phyloP scores from a whole-genome alignment of 495 filamentous ascomycete species.

The Penicillium paxilli region DNA sequence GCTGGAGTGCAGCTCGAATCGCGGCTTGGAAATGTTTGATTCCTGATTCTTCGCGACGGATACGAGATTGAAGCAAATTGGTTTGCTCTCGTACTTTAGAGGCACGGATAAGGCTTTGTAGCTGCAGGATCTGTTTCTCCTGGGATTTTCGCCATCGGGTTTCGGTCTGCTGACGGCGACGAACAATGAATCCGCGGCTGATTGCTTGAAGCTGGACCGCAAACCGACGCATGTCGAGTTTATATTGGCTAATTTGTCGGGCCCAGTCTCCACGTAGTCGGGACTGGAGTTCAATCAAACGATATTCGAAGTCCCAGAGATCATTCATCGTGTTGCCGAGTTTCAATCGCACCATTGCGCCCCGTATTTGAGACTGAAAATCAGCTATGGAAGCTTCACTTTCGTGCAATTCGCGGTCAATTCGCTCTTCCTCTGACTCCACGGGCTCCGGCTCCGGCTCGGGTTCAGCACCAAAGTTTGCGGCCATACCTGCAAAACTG shows the following conservation, averaged over 20 bases:
- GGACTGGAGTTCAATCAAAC: constrained; percentile 78
- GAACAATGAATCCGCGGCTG: constrained; percentile 75
- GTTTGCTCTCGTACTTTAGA: constrained; percentile 70
- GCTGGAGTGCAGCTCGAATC: constrained; percentile 59
- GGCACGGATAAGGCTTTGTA: constrained; percentile 86
- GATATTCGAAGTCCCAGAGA: constrained; percentile 85
- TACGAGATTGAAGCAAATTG: constrained; percentile 59
- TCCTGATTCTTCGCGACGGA: constrained; percentile 57
- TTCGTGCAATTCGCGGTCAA: constrained; percentile 79
- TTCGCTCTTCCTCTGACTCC: constrained; percentile 87
- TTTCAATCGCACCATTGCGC: constrained; percentile 72
- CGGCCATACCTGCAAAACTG: constrained; percentile 95
- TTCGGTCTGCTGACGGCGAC: constrained; percentile 59
- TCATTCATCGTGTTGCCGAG: constrained; percentile 82
- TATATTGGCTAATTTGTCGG: constrained; percentile 74
- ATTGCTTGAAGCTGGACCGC: constrained; percentile 75
- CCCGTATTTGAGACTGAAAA: constrained; percentile 84
- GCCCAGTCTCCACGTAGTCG: constrained; percentile 77
- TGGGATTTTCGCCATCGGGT: constrained; percentile 69
- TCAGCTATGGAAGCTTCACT: constrained; percentile 70
- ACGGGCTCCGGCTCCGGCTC: constrained; percentile 68
- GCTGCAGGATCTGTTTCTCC: constrained; percentile 66
- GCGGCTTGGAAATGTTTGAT: constrained; percentile 62
- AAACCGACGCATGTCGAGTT: constrained; percentile 75
- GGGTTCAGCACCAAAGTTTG: constrained; percentile 85